Percentiles rank a stretch among this genome's conserved stretches.
Evolutionary conservation across 768 basidiomycete species (phyloP).

Genomic region (Russula foetens): DNA sequence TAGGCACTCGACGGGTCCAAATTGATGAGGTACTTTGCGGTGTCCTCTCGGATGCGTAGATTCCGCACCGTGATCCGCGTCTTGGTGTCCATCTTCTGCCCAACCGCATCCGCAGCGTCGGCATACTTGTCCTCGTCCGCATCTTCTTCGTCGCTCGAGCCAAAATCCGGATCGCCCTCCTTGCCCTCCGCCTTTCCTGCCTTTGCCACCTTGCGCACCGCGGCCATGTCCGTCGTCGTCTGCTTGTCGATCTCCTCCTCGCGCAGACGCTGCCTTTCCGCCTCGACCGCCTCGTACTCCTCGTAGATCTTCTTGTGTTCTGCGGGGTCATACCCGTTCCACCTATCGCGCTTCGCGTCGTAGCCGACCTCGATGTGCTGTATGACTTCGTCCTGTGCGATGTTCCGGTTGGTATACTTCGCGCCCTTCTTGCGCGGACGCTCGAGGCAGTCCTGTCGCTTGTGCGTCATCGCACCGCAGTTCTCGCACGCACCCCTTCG

Average conservation of each 20-base stretch:
- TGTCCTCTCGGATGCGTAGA: conserved; percentile 97
- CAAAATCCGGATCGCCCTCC: conserved; percentile 82
- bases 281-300: conserved; percentile 90
- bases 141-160: conserved; percentile 92
- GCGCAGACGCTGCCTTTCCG: conserved; percentile 78
- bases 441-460: conserved; percentile 86
- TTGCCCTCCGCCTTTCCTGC: conserved; percentile 70
- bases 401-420: conserved; percentile 83
- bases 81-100: conserved; percentile 97
- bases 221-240: conserved; percentile 85
- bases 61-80: conserved; percentile 98
- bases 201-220: conserved; percentile 91
- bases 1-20: conserved; percentile 93
- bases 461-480: conserved; percentile 95
- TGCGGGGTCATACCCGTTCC: conserved; percentile 95
- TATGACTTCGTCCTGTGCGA: conserved; percentile 85
- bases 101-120: conserved; percentile 94
- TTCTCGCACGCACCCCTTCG: conserved; percentile 99
- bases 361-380: conserved; percentile 74
- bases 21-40: conserved; percentile 97
- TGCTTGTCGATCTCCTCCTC: conserved; percentile 99
- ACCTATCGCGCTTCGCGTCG: conserved; percentile 92
- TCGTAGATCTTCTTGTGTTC: conserved; percentile 85
- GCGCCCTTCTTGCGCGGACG: conserved; percentile 95
- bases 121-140: conserved; percentile 98